These are phyloP conservation scores for Nicotiana rustica DNA, from an alignment of 305 asterid genomes.

Conservation along the genomic window DNA sequence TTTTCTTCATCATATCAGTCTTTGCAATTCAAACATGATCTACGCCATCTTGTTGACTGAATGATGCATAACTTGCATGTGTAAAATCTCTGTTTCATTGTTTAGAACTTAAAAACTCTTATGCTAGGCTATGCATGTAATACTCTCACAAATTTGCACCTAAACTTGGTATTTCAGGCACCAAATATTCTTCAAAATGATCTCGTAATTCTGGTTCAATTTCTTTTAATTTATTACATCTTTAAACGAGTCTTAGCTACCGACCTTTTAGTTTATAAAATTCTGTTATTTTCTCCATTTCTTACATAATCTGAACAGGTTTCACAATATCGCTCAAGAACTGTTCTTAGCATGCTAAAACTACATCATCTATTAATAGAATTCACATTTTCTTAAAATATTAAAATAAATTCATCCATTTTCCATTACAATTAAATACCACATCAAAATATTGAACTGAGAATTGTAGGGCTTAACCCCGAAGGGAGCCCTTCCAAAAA, in stretches of 20 bases:
- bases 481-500: constrained; percentile 41
- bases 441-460: neutral
- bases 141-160: neutral
- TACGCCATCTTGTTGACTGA: neutral
- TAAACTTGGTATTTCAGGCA: neutral
- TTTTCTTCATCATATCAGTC: too few relatives aligned
- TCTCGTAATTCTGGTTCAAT: neutral
- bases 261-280: too few relatives aligned
- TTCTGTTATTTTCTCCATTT: too few relatives aligned
- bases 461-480: neutral
- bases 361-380: too few relatives aligned
- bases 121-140: neutral
- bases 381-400: too few relatives aligned
- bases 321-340: neutral
- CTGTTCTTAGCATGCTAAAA: too few relatives aligned
- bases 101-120: neutral
- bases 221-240: neutral
- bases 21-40: too few relatives aligned
- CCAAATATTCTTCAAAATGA: neutral
- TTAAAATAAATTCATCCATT: too few relatives aligned
- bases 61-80: neutral
- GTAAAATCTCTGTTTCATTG: neutral
- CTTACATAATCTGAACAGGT: too few relatives aligned
- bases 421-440: too few relatives aligned
- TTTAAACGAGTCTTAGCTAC: too few relatives aligned